Base-by-base conservation (phyloP, 768 basidiomycete genomes). In the Mycena indigotica region DNA sequence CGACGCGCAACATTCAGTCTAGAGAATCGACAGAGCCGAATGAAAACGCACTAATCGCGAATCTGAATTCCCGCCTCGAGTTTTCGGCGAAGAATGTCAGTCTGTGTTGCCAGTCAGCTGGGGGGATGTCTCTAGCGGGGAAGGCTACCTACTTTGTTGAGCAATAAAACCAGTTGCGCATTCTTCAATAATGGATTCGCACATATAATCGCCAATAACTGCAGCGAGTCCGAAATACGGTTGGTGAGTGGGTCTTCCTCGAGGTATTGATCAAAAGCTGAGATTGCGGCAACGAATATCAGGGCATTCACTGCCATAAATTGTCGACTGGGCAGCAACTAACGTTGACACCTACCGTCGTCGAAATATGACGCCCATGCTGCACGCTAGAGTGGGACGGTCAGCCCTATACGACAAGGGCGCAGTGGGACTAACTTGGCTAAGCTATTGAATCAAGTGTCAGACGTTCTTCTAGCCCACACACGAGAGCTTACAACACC, bases 211-310 rank as follows among this genome's bases (percentile, higher is more conserved):
- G 84, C 86, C 72, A 90, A 91, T 10, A 93, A 79, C 65, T 89
- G 87, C 19, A 93, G 76, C 1, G 91, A 92, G 71, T 93, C 91
- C 58, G 91, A 84, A 58, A 93, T 86, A 63, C 91, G 76, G 67
- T 93, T 93, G 48, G 87, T 86, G 60, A 83, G 81, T 4, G 85
- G 79, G 68, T 93, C 91, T 74, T 93, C 91, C 64, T 91, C 88
- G 10, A 93, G 81, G 70, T 89, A 91, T 88, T 93, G 90, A 77
- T 93, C 90, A 68, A 90, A 93, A 38, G 91, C 91, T 65, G 88
- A 89, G 61, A 93, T 87, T 38, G 91, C 91, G 50, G 89, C 91
- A 50, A 93, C 75, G 71, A 93, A 93, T 70, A 93, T 93, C 67
- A 93, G 86, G 28, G 91, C 90, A 41, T 88, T 86, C 3, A 89